Conservation (phyloP, 1,284 basidiomycete species). For the Rugosomyces carneus region DNA sequence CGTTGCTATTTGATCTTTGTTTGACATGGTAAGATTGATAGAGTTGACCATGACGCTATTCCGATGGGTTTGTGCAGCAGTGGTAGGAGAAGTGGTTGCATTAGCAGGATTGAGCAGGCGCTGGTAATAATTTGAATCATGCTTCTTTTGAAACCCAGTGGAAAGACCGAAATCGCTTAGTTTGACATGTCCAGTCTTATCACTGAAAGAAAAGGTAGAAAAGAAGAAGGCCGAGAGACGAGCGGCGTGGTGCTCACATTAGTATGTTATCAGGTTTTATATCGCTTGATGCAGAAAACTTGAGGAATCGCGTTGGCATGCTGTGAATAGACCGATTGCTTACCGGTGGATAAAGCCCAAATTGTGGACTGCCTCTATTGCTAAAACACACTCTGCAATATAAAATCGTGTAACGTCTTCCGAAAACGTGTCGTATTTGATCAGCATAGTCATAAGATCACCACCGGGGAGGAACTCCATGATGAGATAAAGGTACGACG, state of each 20-base stretch:
- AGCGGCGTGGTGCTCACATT: constrained; percentile 28
- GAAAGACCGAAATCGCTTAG: constrained; percentile 95
- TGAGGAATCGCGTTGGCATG: not conserved
- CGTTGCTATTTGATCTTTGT: constrained; percentile 87
- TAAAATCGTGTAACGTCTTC: constrained; percentile 97
- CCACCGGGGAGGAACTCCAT: constrained; percentile 99
- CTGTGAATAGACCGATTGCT: constrained; percentile 11
- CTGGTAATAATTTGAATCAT: constrained; percentile 89
- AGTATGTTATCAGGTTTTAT: constrained; percentile 97
- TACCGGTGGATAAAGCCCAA: constrained; percentile 91
- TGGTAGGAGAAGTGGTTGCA: constrained; percentile 25
- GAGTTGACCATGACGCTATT: constrained; percentile 86
- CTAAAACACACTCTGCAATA: constrained; percentile 92
- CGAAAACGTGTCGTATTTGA: constrained; percentile 99
- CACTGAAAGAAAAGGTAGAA: constrained; percentile 58
- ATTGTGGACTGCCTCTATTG: constrained; percentile 88
- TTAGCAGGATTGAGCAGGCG: constrained; percentile 53
- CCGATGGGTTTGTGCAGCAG: constrained; percentile 39
- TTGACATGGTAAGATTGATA: constrained; percentile 91
- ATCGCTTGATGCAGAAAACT: constrained; percentile 48
- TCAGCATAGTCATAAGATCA: constrained; percentile 98
- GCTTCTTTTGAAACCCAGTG: constrained; percentile 93
- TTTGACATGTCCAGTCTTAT: constrained; percentile 89
- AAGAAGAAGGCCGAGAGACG: not conserved
- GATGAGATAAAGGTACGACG: constrained; percentile 91